Base-by-base conservation (phyloP, 1,284 basidiomycete genomes). In the Xerocomus amazonicus region DNA sequence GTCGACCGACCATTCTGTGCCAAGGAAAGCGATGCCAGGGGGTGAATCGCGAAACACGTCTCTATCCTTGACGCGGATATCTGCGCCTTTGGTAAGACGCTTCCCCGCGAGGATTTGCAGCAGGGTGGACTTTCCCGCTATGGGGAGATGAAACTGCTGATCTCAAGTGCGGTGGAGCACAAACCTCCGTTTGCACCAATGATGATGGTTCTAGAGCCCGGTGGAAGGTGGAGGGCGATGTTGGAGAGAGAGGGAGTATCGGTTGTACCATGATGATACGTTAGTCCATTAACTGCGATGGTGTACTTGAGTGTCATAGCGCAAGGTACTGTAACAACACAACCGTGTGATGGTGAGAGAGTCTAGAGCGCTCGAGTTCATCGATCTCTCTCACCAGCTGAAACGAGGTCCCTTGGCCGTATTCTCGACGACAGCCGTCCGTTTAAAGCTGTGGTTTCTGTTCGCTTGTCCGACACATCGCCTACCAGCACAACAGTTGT, bases 81-180 rank as follows among this genome's bases (percentile, higher is more conserved):
- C 75, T n/a, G 84, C 77, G 48, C 74, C 80, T 45, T 75, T 78
- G 36, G 92, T 81, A 56, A 97, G 79, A 16, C 87, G 78, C 70
- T 97, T 99, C 6, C 96, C 96, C 0, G 97, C 96, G 6, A 98
- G 78, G 51, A 99, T 88, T 59, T 97, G 90, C 14, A 99, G 78
- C 14, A 99, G 74, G 1, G 96, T 99, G 26, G 93, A 96, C 70
- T 99, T 99, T 19, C 96, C 96, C 43, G 92, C 92, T 87, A 55
- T 23, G 45, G 27, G 48, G 19, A 54, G 4, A 17, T 17, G 14
- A 42, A 50, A 9, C 29, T 12, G 3, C 6, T 31, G 31, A 35
- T 23, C 31, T 23, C 14, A 9, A 40, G 39, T 37, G 52, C 37
- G 52, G 38, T 9, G 40, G 39, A 28, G 29, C 17, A 64, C 79